phyloP scores from a whole-genome alignment of 176 grass and related monocot genomes.

The Carex kokanica region DNA sequence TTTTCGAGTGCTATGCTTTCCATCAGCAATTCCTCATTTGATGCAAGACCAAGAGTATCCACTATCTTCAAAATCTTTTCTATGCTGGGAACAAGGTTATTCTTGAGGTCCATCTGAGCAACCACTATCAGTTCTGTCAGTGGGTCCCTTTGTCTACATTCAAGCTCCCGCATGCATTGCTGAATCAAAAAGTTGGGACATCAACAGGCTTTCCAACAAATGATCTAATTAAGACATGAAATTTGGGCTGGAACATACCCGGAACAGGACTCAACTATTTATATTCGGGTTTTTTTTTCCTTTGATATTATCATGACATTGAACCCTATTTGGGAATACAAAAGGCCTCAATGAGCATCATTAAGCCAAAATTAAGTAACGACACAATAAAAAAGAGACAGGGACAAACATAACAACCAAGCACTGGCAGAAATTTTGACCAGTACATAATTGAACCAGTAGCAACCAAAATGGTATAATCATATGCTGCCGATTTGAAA shows the following conservation, averaged over 20 bases:
- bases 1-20: conserved; percentile 47
- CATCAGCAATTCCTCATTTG: conserved; percentile 39
- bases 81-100: conserved; percentile 33
- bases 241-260: neutral
- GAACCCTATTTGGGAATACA: neutral
- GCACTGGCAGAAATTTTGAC: neutral
- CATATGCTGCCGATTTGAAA: neutral
- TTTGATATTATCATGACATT: neutral
- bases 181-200: conserved; percentile 20
- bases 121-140: conserved; percentile 28
- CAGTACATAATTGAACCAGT: neutral
- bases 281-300: neutral
- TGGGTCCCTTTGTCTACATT: conserved; percentile 27
- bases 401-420: neutral
- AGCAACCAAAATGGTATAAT: neutral
- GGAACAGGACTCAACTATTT: neutral
- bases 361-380: neutral
- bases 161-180: conserved; percentile 35
- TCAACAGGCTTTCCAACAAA: neutral
- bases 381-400: neutral
- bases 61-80: conserved; percentile 45
- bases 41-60: conserved; percentile 33
- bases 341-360: neutral
- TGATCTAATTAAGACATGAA: neutral
- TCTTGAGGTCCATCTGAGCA: conserved; percentile 38